Percentiles rank a stretch among this genome's conserved stretches.
phyloP scores from a whole-genome alignment of 306 rosid genomes.

The Pyrus pyrifolia region DNA sequence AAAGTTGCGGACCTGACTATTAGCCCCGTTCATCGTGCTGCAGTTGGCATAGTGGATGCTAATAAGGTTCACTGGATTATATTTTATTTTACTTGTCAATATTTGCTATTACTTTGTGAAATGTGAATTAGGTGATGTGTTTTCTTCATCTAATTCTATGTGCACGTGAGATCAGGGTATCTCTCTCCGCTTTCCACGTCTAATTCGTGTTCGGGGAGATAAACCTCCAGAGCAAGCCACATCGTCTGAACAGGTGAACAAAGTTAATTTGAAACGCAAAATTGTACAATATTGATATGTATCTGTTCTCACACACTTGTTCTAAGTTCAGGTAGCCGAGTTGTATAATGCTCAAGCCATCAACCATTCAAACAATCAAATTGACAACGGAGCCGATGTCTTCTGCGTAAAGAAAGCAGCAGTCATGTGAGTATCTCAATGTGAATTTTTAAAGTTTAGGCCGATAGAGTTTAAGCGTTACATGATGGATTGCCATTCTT shows the following conservation, averaged over 20 bases:
- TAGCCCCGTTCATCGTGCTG: too few relatives aligned
- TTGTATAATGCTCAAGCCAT: slow-evolving; percentile 74
- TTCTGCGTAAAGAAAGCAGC: slow-evolving; percentile 6
- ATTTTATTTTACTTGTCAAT: slow-evolving; percentile 1
- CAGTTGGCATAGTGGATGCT: too few relatives aligned
- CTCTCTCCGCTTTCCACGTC: slow-evolving; percentile 89
- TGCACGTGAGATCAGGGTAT: slow-evolving; percentile 48
- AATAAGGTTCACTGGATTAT: neutral
- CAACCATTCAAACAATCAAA: slow-evolving; percentile 47
- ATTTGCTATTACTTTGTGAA: slow-evolving; percentile 1
- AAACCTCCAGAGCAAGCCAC: slow-evolving; percentile 81
- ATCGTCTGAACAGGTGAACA: slow-evolving; percentile 69
- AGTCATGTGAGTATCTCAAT: neutral
- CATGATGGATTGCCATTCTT: neutral
- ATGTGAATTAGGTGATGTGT: slow-evolving; percentile 3
- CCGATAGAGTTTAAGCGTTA: neutral
- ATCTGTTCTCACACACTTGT: neutral
- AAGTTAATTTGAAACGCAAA: neutral
- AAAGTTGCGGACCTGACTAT: too few relatives aligned
- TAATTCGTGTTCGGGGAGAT: slow-evolving; percentile 71
- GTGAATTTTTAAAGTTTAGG: neutral
- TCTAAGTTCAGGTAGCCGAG: slow-evolving; percentile 67
- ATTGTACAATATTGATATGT: neutral
- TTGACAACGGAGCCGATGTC: slow-evolving; percentile 49
- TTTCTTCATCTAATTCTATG: slow-evolving; percentile 10